phyloP scores from a whole-genome alignment of 768 basidiomycete species.

The Lactifluus subvellereus region DNA sequence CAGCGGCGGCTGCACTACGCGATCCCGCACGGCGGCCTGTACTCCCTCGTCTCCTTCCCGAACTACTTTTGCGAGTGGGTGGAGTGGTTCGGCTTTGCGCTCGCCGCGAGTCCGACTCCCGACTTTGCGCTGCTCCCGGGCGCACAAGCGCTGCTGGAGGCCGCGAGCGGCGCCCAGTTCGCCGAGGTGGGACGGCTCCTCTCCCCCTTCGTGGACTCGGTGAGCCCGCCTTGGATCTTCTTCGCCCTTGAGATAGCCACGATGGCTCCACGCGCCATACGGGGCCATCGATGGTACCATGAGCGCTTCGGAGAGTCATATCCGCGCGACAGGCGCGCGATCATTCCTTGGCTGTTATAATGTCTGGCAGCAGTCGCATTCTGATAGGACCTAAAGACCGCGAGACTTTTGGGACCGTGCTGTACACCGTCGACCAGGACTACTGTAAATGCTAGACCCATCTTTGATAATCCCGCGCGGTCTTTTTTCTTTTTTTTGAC shows the following conservation, averaged over 20 bases:
- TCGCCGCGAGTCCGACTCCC: constrained; percentile 58
- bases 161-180: not conserved
- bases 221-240: constrained; percentile 79
- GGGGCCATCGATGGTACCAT: constrained; percentile 85
- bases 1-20: constrained; percentile 53
- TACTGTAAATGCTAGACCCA: not conserved
- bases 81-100: constrained; percentile 86
- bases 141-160: not conserved
- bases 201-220: constrained; percentile 31
- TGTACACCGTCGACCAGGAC: not conserved
- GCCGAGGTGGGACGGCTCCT: constrained; percentile 18
- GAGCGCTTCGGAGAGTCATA: constrained; percentile 64
- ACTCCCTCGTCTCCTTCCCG: constrained; percentile 77
- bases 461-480: not conserved
- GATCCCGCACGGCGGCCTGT: constrained; percentile 76
- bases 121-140: constrained; percentile 24
- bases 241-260: constrained; percentile 59
- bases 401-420: not conserved
- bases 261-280: constrained; percentile 79
- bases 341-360: constrained; percentile 75
- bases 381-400: not conserved
- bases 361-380: not conserved
- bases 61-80: constrained; percentile 95
- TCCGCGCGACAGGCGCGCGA: constrained; percentile 66
- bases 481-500: no score